phyloP scores from a whole-genome alignment of 2,329 filamentous ascomycete species.

The Verticillium longisporum region DNA sequence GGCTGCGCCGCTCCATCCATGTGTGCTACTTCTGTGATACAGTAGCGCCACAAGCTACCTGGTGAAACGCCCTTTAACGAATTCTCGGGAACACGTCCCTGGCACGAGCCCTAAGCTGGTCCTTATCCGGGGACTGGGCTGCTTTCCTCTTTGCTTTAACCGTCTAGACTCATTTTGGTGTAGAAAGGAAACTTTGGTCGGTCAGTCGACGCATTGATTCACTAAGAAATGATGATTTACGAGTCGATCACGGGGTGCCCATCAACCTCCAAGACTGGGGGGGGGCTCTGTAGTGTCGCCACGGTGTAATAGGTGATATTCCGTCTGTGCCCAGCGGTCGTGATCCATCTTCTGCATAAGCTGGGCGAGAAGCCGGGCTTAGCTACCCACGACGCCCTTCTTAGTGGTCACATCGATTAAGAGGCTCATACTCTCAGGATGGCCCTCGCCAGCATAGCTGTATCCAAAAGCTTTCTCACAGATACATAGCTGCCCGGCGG shows the following conservation, averaged over 20 bases:
- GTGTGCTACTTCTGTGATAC: too few species aligned
- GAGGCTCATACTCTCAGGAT: slow-evolving; percentile 14
- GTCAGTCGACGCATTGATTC: background rate
- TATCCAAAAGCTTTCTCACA: slow-evolving; percentile 50
- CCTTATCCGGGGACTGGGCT: too few species aligned
- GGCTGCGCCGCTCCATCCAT: too few species aligned
- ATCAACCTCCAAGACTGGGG: slow-evolving; percentile 20
- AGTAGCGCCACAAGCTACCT: too few species aligned
- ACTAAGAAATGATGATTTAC: slow-evolving; percentile 21
- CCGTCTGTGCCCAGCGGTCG: slow-evolving; percentile 24
- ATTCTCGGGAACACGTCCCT: too few species aligned
- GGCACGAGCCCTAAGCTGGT: too few species aligned
- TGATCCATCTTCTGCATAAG: slow-evolving; percentile 37
- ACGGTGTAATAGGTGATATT: slow-evolving; percentile 28
- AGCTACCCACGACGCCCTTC: slow-evolving; percentile 23
- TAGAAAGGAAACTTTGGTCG: too few species aligned
- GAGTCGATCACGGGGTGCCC: slow-evolving; percentile 35
- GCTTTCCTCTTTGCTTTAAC: too few species aligned
- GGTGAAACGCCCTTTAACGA: too few species aligned
- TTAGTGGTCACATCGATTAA: slow-evolving; percentile 30
- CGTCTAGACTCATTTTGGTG: too few species aligned
- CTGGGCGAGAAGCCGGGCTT: slow-evolving; percentile 30
- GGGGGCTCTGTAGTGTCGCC: slow-evolving; percentile 30
- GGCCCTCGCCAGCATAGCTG: slow-evolving; percentile 19
- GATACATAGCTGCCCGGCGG: slow-evolving; percentile 42